Base-by-base conservation (phyloP, 2,329 filamentous ascomycete genomes). In the Pestalotiopsis sp. region DNA sequence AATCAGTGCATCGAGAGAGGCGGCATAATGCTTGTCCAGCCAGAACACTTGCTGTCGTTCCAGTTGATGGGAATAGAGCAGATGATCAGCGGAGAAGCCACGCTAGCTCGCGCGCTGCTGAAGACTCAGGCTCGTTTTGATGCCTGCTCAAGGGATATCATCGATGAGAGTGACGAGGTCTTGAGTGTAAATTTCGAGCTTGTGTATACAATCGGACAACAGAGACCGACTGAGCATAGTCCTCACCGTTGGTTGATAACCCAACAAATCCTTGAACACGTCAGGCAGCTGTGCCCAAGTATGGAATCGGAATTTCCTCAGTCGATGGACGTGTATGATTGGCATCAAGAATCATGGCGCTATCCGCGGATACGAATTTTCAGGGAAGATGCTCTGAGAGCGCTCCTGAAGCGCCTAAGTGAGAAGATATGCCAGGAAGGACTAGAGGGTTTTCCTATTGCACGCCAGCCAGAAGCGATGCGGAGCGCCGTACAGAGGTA, bases 91-190 rank as follows among this genome's bases (percentile, higher is more conserved):
- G 71, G 79, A 1, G 26, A 72, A 0, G 22, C 58, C 0, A 64
- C 81, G 3, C 68, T 0, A 59, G 68, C 1, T 72, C 88, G 14
- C 68, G 85, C 0, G 20, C 74, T 0, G 81, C 77, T 60, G 26
- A 13, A 24, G 2, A 20, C 17, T 0, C 83, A 88, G n/a, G 26
- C 77, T 0, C 85, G 82, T 69, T 78, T 90, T 1, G 75, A 85
- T 38, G 14, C 63, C 0, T 68, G 75, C 1, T 80, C 83, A 0
- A 79, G 88, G 0, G 88, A 91, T 68, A 81, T 92, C 1, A 79
- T 92, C 0, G 89, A 92, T 67, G 89, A 92, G 74, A 89, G 86
- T 52, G 90, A 92, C 61, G 88, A 91, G 67, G 88, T 87, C 66
- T 86, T 91, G 57, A 87, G 82, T 57, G 81, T 84, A 3, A 86